phyloP scores from a whole-genome alignment of 352 stramenopile genomes.

The Blastocystis sp. region DNA sequence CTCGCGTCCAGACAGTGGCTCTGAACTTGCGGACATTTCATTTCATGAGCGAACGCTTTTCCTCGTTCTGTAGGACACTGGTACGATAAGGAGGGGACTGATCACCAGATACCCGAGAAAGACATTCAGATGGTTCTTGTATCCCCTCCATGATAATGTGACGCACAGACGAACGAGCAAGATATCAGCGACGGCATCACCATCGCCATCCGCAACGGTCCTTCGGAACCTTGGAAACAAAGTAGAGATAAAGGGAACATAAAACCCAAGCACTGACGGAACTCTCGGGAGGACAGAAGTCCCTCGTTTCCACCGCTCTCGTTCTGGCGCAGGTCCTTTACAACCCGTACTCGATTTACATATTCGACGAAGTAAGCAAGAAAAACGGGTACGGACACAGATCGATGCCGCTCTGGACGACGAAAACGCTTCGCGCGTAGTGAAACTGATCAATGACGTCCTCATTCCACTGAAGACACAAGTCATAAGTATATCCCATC shows the following conservation, averaged over 20 bases:
- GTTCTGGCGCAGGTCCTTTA: not conserved
- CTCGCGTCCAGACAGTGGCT: not conserved
- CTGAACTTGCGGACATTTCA: not conserved
- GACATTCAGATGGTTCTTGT: constrained; percentile 22
- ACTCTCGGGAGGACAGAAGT: constrained; percentile 25
- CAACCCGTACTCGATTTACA: not conserved
- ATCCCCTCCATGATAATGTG: not conserved
- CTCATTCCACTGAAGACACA: not conserved
- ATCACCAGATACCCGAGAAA: constrained; percentile 22
- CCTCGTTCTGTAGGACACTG: not conserved
- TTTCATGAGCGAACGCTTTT: not conserved
- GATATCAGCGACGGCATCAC: not conserved
- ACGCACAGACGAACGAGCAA: not conserved
- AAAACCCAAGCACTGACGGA: not conserved
- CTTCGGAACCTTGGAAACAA: not conserved
- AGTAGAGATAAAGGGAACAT: not conserved
- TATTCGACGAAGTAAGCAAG: constrained; percentile 26
- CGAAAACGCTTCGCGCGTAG: not conserved
- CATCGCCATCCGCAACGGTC: not conserved
- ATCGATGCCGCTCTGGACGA: constrained; percentile 21
- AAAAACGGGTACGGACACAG: not conserved
- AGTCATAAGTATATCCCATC: constrained; percentile 18
- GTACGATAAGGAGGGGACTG: not conserved
- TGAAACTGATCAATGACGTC: constrained; percentile 4
- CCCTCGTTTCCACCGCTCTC: not conserved